These are phyloP conservation scores for Eruca vesicaria DNA, from an alignment of 441 rosid species.

Conservation along the genomic window DNA sequence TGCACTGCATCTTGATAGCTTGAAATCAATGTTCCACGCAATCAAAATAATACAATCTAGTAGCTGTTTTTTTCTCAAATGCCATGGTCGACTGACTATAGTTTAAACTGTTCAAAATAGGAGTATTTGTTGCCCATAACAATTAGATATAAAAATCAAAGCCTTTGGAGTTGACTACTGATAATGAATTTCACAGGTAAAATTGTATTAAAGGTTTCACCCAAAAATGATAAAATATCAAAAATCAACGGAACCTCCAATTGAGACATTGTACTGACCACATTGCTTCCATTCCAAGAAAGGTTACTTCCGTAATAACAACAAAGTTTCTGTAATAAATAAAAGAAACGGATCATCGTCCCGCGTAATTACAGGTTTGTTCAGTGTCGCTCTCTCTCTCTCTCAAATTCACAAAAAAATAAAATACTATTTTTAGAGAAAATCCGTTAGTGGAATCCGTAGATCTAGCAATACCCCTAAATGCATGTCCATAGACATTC, in stretches of 20 bases:
- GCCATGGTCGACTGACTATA: too few species aligned
- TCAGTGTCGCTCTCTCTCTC: conserved; percentile 14
- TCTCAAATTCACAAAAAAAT: neutral
- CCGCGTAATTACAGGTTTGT: conserved; percentile 31
- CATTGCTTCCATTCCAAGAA: conserved; percentile 16
- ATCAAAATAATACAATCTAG: too few species aligned
- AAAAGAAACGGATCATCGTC: conserved; percentile 10
- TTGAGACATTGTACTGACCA: neutral
- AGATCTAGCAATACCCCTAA: conserved; percentile 8
- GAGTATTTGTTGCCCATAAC: too few species aligned
- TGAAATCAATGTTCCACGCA: too few species aligned
- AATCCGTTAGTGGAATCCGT: neutral
- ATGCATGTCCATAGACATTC: conserved; percentile 16
- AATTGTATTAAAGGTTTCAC: neutral
- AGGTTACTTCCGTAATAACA: conserved; percentile 1
- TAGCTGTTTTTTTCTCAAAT: too few species aligned
- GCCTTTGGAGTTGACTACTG: neutral
- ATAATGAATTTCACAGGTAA: conserved; percentile 18
- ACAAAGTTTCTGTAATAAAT: neutral
- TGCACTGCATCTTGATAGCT: too few species aligned
- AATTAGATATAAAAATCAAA: neutral
- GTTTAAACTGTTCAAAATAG: too few species aligned
- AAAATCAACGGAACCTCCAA: conserved; percentile 5
- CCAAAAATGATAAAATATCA: neutral
- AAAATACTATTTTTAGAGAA: neutral